Evolutionary conservation across 768 basidiomycete species (phyloP).

Genomic region (Rhodotorula babjevae): DNA sequence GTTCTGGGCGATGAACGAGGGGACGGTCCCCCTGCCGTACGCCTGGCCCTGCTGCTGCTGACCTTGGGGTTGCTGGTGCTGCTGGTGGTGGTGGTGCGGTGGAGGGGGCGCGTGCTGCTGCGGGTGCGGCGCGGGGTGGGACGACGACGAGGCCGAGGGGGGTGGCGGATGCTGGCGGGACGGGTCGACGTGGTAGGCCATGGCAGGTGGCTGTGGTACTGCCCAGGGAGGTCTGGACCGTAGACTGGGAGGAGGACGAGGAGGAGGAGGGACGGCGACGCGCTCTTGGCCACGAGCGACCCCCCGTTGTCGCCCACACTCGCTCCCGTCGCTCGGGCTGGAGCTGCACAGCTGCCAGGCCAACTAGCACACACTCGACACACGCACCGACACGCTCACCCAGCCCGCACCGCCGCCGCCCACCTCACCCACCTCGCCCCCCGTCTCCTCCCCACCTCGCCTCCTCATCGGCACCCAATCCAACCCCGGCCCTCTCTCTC

Average conservation of each 20-base stretch:
- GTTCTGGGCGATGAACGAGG: conserved; percentile 15
- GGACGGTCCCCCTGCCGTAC: neutral
- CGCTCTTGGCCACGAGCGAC: no score
- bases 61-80: neutral
- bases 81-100: neutral
- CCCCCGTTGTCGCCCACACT: no score
- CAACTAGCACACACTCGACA: no score
- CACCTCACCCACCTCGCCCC: no score
- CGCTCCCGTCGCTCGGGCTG: no score
- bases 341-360: no score
- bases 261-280: no score
- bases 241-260: no score
- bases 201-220: neutral
- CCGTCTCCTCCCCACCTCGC: neutral
- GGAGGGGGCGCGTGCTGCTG: neutral
- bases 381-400: no score
- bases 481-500: no score
- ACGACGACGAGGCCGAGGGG: neutral
- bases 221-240: no score
- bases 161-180: neutral
- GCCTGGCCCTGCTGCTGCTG: neutral
- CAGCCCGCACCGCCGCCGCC: no score
- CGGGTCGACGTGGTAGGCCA: neutral
- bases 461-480: neutral
- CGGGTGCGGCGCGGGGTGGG: neutral